phyloP scores from a whole-genome alignment of 75 land plant genomes.

The Pinus tabuliformis region DNA sequence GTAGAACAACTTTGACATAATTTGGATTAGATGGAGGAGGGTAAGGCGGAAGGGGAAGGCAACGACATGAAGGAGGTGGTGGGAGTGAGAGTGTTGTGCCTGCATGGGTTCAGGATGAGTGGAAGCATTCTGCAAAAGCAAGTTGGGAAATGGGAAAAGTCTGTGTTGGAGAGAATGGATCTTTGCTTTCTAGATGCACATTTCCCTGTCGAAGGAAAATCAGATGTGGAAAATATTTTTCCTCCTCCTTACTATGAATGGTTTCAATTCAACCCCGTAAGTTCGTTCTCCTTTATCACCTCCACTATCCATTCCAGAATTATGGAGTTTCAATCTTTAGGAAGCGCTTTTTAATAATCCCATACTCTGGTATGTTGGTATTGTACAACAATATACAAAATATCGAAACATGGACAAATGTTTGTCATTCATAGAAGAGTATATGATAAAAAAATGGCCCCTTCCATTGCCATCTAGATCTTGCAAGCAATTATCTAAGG shows the following conservation, averaged over 20 bases:
- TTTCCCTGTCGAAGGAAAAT: constrained; percentile 73
- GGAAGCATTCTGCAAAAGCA: constrained; percentile 73
- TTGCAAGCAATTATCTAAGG: constrained; percentile 66
- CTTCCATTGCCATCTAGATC: background rate
- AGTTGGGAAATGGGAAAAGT: constrained; percentile 67
- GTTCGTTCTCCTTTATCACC: too few relatives aligned
- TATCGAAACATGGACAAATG: constrained; percentile 74
- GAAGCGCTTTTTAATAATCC: background rate
- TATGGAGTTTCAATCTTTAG: background rate
- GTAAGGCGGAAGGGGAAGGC: too few relatives aligned
- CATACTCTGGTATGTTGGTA: background rate
- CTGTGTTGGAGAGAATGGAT: constrained; percentile 57
- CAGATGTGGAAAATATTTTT: constrained; percentile 87
- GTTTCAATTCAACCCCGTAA: constrained; percentile 42
- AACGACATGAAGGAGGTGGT: constrained; percentile 1
- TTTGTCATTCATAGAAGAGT: constrained; percentile 65
- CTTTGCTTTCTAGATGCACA: constrained; percentile 75
- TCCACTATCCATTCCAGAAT: background rate
- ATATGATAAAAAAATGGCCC: constrained; percentile 65
- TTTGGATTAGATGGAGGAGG: too few relatives aligned
- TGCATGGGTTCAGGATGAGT: constrained; percentile 97
- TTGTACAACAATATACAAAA: constrained; percentile 58
- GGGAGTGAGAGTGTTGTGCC: constrained; percentile 69
- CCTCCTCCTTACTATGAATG: constrained; percentile 95
- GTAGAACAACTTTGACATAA: too few relatives aligned